Evolutionary conservation across 1,284 basidiomycete genomes (phyloP).

Genomic region (Ustilago lituana): DNA sequence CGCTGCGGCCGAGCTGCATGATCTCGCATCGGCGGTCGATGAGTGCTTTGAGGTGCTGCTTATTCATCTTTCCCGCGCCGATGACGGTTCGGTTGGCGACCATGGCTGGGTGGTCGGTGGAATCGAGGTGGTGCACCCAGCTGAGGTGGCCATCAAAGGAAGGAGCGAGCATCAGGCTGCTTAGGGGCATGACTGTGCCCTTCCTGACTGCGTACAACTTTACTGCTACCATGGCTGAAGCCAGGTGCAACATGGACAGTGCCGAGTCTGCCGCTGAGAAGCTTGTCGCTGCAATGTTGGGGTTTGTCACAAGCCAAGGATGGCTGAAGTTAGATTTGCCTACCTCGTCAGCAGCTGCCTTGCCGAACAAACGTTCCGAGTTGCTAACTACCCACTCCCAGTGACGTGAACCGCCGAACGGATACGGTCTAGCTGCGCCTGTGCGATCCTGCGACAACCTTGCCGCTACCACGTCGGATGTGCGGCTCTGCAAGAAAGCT

Average conservation of each 20-base stretch:
- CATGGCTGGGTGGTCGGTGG: slow-evolving; percentile 30
- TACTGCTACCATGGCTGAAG: slow-evolving; percentile 41
- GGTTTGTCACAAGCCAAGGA: slow-evolving; percentile 23
- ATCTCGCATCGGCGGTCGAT: slow-evolving; percentile 38
- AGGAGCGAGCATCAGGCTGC: slow-evolving; percentile 31
- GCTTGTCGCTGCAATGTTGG: not conserved
- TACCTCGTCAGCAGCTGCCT: not conserved
- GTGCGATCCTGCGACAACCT: slow-evolving; percentile 28
- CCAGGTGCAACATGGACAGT: slow-evolving; percentile 13
- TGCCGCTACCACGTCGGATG: slow-evolving; percentile 7
- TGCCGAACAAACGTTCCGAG: slow-evolving; percentile 25
- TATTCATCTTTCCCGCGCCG: slow-evolving; percentile 19
- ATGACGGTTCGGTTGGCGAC: slow-evolving; percentile 23
- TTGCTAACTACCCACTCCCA: slow-evolving; percentile 39
- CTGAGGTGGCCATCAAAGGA: slow-evolving; percentile 28
- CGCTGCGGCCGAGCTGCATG: slow-evolving; percentile 38
- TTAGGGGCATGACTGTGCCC: slow-evolving; percentile 31
- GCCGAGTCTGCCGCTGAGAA: not conserved
- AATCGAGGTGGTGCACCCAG: slow-evolving; percentile 41
- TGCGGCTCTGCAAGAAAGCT: slow-evolving; percentile 15
- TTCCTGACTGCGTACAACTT: slow-evolving; percentile 38
- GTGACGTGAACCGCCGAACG: slow-evolving; percentile 23
- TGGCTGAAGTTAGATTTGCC: not conserved
- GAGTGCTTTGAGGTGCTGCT: slow-evolving; percentile 30
- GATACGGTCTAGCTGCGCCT: slow-evolving; percentile 29